These are phyloP conservation scores for Magnolia kwangsiensis DNA, from an alignment of 164 flowering plant species.

Conservation along the genomic window DNA sequence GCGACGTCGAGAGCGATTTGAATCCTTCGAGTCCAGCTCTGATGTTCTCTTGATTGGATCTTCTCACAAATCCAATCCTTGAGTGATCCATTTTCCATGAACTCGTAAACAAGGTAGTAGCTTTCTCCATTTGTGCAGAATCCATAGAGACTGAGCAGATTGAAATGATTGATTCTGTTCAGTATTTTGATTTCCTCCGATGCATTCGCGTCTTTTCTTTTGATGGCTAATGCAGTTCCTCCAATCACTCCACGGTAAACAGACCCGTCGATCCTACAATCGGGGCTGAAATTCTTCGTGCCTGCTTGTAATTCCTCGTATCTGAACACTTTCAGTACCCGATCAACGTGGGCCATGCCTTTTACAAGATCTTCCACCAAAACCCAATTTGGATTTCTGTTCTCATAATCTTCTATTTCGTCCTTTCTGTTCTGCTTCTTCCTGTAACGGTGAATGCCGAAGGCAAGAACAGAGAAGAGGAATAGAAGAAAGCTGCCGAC, in stretches of 20 bases:
- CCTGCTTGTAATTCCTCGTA: conserved; percentile 43
- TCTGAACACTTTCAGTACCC: conserved; percentile 27
- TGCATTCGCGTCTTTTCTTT: conserved; percentile 31
- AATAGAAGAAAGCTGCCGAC: conserved; percentile 21
- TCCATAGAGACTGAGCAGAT: conserved; percentile 51
- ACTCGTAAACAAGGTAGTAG: conserved; percentile 55
- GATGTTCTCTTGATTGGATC: conserved; percentile 5
- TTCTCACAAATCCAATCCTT: conserved; percentile 40
- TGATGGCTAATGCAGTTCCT: conserved; percentile 38
- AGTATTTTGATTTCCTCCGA: conserved; percentile 47
- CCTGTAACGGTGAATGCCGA: neutral
- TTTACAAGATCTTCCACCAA: conserved; percentile 29
- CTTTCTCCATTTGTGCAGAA: conserved; percentile 32
- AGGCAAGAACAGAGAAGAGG: conserved; percentile 20
- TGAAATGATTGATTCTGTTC: conserved; percentile 56
- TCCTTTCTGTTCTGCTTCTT: conserved; percentile 5
- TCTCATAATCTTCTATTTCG: conserved; percentile 1
- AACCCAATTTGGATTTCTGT: neutral
- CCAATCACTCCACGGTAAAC: conserved; percentile 47
- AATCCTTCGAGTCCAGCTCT: conserved; percentile 10
- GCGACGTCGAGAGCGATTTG: conserved; percentile 12
- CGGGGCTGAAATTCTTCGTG: conserved; percentile 44
- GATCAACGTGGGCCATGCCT: conserved; percentile 26
- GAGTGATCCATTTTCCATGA: conserved; percentile 48
- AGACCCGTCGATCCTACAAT: conserved; percentile 37